phyloP scores from a whole-genome alignment of 345 rosid genomes.

The Boechera retrofracta region DNA sequence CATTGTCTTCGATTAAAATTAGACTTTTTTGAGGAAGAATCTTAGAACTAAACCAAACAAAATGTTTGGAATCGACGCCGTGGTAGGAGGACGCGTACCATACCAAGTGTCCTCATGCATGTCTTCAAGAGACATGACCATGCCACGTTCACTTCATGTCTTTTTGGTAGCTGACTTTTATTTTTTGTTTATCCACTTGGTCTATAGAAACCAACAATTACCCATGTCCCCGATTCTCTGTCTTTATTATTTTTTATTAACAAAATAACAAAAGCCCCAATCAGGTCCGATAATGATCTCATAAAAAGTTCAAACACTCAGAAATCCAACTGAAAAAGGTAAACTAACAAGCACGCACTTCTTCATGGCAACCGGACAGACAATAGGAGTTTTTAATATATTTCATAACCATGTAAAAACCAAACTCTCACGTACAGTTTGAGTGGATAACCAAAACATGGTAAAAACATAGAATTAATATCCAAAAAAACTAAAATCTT shows the following conservation, averaged over 20 bases:
- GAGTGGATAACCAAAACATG: conserved; percentile 34
- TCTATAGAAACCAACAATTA: conserved; percentile 17
- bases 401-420: conserved; percentile 38
- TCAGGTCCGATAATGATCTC: conserved; percentile 12
- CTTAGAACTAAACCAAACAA: conserved; percentile 20
- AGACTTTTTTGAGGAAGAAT: neutral
- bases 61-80: conserved; percentile 37
- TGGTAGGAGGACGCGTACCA: conserved; percentile 41
- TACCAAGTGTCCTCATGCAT: conserved; percentile 47
- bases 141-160: conserved; percentile 46
- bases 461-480: conserved; percentile 24
- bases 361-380: neutral
- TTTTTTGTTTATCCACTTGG: conserved; percentile 19
- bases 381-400: neutral
- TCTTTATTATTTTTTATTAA: neutral
- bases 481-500: conserved; percentile 2
- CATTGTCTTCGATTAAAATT: neutral
- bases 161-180: neutral
- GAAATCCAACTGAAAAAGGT: neutral
- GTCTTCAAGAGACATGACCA: conserved; percentile 32
- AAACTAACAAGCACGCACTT: conserved; percentile 1
- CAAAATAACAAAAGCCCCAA: conserved; percentile 27
- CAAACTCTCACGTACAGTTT: conserved; percentile 19
- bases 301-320: neutral
- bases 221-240: conserved; percentile 26